A percentile compares a stretch with the other conserved stretches of the same genome.
phyloP scores from a whole-genome alignment of 2,329 filamentous ascomycete species.

The Trichoderma sp. region DNA sequence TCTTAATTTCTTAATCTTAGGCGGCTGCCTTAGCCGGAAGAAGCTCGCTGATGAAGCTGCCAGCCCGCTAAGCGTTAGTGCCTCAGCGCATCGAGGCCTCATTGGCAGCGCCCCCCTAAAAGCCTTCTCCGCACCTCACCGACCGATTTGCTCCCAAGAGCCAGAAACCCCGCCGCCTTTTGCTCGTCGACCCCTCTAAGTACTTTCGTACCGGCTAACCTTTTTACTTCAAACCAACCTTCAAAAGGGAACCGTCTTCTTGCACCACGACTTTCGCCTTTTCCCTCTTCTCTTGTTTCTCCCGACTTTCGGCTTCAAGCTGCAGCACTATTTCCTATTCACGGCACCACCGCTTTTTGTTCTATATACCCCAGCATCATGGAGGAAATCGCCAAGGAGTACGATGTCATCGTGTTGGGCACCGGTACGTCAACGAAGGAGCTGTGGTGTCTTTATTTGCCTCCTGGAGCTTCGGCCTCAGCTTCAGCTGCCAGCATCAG shows the following conservation, averaged over 20 bases:
- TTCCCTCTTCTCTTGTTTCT: slow-evolving; percentile 7
- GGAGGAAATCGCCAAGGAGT: slow-evolving; percentile 98
- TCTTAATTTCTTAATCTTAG: not conserved
- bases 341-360: slow-evolving; percentile 22
- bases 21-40: not conserved
- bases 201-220: not conserved
- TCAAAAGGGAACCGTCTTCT: not conserved
- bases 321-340: not conserved
- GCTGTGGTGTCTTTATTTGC: not conserved
- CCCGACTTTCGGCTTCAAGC: not conserved
- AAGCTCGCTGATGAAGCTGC: slow-evolving; percentile 11
- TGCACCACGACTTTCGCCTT: not conserved
- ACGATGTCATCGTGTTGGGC: slow-evolving; percentile 98
- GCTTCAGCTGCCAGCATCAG: not conserved
- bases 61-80: not conserved
- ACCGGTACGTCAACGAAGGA: slow-evolving; percentile 66
- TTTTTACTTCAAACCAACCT: slow-evolving; percentile 7
- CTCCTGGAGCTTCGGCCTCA: not conserved
- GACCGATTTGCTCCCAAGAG: slow-evolving; percentile 27
- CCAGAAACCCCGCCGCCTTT: slow-evolving; percentile 34
- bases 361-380: slow-evolving; percentile 53
- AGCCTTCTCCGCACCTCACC: slow-evolving; percentile 33
- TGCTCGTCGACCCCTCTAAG: slow-evolving; percentile 34
- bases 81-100: not conserved
- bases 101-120: not conserved